phyloP scores from a whole-genome alignment of 495 filamentous ascomycete species.

The Staphylotrichum tortipilum region DNA sequence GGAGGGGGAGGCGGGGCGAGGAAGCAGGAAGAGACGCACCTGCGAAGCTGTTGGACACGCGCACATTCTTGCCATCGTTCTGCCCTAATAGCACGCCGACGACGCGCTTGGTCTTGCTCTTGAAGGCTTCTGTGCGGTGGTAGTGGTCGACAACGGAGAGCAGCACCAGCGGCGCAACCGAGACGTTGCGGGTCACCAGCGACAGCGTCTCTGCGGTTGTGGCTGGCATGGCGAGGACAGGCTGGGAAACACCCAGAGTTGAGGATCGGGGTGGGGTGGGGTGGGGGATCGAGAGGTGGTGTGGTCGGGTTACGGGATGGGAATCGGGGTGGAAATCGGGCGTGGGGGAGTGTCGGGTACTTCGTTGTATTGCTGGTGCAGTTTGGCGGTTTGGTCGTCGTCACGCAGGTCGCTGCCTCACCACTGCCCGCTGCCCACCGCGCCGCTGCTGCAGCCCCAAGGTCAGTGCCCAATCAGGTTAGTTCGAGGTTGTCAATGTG shows the following conservation, averaged over 20 bases:
- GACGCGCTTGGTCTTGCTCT: constrained; percentile 75
- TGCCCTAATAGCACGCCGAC: constrained; percentile 93
- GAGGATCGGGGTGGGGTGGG: neutral
- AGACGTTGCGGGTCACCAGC: constrained; percentile 85
- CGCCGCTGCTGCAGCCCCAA: constrained; percentile 8
- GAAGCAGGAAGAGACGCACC: too few species aligned
- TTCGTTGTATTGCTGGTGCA: constrained; percentile 2
- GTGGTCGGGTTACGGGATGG: neutral
- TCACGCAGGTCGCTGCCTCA: constrained; percentile 30
- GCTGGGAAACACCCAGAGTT: neutral
- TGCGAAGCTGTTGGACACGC: constrained; percentile 98
- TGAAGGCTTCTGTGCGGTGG: constrained; percentile 76
- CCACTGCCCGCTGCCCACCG: too few species aligned
- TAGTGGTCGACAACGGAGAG: constrained; percentile 98
- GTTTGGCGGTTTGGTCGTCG: constrained; percentile 19
- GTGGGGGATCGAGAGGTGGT: constrained; percentile 6
- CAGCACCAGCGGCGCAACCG: constrained; percentile 93
- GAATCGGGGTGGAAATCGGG: constrained; percentile 6
- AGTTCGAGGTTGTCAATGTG: constrained; percentile 12
- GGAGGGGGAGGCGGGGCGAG: neutral
- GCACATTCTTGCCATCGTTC: constrained; percentile 87
- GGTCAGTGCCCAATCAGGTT: constrained; percentile 25
- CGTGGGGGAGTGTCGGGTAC: constrained; percentile 1
- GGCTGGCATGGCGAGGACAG: constrained; percentile 62
- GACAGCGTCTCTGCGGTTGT: constrained; percentile 92